A percentile compares a stretch with the other conserved stretches of the same genome.
Conservation (phyloP, 2,329 filamentous ascomycete species). For the Trichoderma sp. region DNA sequence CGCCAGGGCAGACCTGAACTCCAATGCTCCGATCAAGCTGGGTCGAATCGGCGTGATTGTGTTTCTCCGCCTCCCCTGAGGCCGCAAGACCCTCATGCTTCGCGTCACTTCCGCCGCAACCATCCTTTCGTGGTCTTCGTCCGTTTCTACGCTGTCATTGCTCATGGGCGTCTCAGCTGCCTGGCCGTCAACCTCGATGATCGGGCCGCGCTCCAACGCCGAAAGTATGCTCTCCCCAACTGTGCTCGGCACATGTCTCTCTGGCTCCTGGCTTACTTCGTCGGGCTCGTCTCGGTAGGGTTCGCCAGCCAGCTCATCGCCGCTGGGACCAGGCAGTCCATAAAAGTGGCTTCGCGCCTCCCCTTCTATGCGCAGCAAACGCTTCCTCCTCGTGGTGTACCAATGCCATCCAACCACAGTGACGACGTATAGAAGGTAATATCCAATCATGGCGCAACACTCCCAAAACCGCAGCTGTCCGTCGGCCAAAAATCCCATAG, state of each 20-base stretch:
- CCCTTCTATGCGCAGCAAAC: conserved; percentile 65
- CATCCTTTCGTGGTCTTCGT: conserved; percentile 61
- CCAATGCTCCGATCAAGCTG: conserved; percentile 87
- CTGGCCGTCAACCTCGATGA: conserved; percentile 51
- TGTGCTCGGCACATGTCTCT: conserved; percentile 29
- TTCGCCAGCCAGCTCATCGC: conserved; percentile 57
- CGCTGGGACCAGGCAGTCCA: conserved; percentile 51
- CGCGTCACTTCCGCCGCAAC: conserved; percentile 82
- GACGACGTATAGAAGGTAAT: conserved; percentile 86
- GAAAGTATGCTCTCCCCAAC: conserved; percentile 44
- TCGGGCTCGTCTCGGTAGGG: conserved; percentile 65
- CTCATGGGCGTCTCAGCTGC: conserved; percentile 42
- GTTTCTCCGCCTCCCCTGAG: conserved; percentile 63
- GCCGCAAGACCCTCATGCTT: conserved; percentile 86
- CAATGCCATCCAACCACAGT: conserved; percentile 93
- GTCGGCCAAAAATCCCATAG: conserved; percentile 83
- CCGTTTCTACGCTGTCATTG: conserved; percentile 50
- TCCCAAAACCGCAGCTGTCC: conserved; percentile 86
- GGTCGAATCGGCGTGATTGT: conserved; percentile 85
- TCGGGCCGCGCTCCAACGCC: conserved; percentile 49
- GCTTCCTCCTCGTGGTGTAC: conserved; percentile 67
- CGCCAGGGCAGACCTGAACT: conserved; percentile 89
- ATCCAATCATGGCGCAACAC: conserved; percentile 84
- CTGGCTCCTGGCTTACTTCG: conserved; percentile 34
- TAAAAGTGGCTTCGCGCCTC: conserved; percentile 76